phyloP scores from a whole-genome alignment of 352 stramenopile species.

The Sclerospora graminicola region DNA sequence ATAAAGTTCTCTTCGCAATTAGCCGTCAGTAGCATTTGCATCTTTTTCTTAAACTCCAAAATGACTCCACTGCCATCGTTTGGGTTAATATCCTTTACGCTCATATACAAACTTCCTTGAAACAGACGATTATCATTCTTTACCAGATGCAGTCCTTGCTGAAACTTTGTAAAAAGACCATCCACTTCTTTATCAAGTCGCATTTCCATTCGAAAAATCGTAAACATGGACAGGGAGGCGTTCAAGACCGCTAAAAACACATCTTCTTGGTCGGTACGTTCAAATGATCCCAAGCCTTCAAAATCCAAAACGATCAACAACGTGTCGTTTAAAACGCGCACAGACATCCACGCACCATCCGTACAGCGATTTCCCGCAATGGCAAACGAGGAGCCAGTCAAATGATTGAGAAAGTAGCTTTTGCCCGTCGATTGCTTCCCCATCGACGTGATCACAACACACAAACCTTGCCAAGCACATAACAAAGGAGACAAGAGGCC shows the following conservation, averaged over 20 bases:
- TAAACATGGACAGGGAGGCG: conserved; percentile 47
- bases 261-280: conserved; percentile 56
- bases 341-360: conserved; percentile 55
- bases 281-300: conserved; percentile 31
- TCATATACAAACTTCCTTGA: conserved; percentile 49
- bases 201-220: conserved; percentile 61
- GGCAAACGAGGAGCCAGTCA: conserved; percentile 64
- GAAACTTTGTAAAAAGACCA: conserved; percentile 51
- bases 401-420: conserved; percentile 70
- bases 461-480: conserved; percentile 26
- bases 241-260: conserved; percentile 60
- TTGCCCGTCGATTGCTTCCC: conserved; percentile 72
- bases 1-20: conserved; percentile 60
- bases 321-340: conserved; percentile 30
- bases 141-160: conserved; percentile 51
- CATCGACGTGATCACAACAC: conserved; percentile 49
- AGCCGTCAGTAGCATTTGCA: conserved; percentile 29
- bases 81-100: conserved; percentile 65
- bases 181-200: conserved; percentile 63
- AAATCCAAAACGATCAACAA: conserved; percentile 59
- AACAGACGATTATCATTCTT: conserved; percentile 56
- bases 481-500: conserved; percentile 35
- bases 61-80: conserved; percentile 46
- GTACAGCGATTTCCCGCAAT: conserved; percentile 53
- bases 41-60: conserved; percentile 36